Conservation (phyloP, 2,329 filamentous ascomycete genomes). For the Fusarium avenaceum region DNA sequence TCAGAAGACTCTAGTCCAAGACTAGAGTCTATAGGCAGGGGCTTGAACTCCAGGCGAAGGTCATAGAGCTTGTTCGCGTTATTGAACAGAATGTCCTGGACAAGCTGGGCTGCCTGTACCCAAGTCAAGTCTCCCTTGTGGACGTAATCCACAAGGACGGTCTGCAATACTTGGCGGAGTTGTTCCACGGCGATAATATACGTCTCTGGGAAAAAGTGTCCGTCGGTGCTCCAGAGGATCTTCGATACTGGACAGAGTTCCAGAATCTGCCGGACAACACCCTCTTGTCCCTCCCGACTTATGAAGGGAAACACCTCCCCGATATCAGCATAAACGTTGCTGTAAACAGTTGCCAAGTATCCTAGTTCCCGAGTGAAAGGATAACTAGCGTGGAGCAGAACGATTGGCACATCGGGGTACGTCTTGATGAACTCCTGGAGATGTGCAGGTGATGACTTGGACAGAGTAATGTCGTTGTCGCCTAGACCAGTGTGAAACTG, state of each 20-base stretch:
- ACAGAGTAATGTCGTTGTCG: constrained; percentile 80
- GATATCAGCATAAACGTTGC: constrained; percentile 85
- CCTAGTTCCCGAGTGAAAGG: constrained; percentile 84
- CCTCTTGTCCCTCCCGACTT: constrained; percentile 80
- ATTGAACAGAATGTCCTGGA: constrained; percentile 78
- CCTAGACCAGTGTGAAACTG: constrained; percentile 89
- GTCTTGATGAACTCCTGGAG: constrained; percentile 79
- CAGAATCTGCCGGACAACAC: constrained; percentile 77
- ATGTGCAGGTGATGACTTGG: constrained; percentile 79
- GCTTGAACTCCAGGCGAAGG: constrained; percentile 64
- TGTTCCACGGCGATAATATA: constrained; percentile 80
- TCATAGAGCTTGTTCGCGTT: constrained; percentile 83
- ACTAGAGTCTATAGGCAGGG: constrained; percentile 19
- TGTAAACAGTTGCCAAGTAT: constrained; percentile 81
- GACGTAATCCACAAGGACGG: constrained; percentile 76
- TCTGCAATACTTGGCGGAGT: constrained; percentile 77
- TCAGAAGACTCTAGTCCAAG: constrained; percentile 14
- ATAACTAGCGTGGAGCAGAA: constrained; percentile 84
- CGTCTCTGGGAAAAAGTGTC: constrained; percentile 83
- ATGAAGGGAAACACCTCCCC: constrained; percentile 86
- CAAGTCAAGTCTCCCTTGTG: constrained; percentile 71
- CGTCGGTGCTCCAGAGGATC: constrained; percentile 84
- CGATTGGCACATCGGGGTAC: constrained; percentile 78
- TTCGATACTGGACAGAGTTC: constrained; percentile 82
- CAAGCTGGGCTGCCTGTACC: constrained; percentile 72